Evolutionary conservation across 495 filamentous ascomycete species (phyloP), one percentile per base, ranked within the genome.

Genomic region (Neurospora africana): DNA sequence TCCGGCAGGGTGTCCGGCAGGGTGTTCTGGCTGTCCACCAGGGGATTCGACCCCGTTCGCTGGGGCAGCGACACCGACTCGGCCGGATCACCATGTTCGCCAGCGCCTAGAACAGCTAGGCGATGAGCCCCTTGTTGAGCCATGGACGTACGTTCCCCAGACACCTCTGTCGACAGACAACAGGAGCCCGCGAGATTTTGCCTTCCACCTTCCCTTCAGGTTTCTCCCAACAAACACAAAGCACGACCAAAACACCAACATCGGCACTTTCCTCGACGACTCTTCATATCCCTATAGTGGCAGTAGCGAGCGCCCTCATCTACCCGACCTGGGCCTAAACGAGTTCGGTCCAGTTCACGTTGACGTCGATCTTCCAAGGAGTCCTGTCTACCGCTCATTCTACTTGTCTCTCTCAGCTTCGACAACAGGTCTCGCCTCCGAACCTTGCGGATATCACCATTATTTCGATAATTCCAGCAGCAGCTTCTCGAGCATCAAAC

Each of bases 321-420:
- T 30, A 33, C 58, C 44, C 67, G 7, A 9, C 19, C 23, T 43
- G 58, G 53, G 30, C 53, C 27, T 65, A 65, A 27, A 65, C 53
- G 27, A 65, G 13, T 61, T 61, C 53, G 23, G 53, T 61, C 53
- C 53, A 33, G 33, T 33, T 19, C 53, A 65, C 53, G 11, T 65
- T 33, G 53, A 35, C 53, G 53, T 33, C 53, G 15, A 65, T 65
- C 53, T 65, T 65, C 27, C 53, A 65, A 65, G 53, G 53, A 61
- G 44, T 39, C 58, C 69, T 15, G 74, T 72, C 35, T 70, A 69
- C 70, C 68, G 71, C 72, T 78, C 76, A 38, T 80, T 80, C 38
- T 80, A 75, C 73, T 40, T 75, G 19, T 77, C 79, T 30, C 76
- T 77, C 10, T 73, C 79, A 74, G 68, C 75, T 36, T 77, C 78